These are phyloP conservation scores for Diaporthe helianthi DNA, from an alignment of 2,329 filamentous ascomycete species.

Conservation along the genomic window DNA sequence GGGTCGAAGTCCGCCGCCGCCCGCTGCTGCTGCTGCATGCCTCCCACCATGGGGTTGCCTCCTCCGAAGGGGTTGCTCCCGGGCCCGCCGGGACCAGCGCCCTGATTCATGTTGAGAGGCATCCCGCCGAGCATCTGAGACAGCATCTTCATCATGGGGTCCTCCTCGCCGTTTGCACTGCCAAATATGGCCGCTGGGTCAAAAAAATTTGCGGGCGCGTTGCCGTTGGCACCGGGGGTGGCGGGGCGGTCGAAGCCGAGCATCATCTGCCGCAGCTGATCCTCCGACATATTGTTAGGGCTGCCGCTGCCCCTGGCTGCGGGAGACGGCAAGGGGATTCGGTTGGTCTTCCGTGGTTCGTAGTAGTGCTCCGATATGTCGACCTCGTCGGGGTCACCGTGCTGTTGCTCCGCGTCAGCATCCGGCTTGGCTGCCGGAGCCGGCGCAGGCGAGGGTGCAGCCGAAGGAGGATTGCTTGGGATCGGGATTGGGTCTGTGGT, in stretches of 20 bases:
- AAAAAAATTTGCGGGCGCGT: conserved; percentile 40
- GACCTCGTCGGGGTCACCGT: conserved; percentile 75
- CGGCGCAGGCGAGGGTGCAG: conserved; percentile 46
- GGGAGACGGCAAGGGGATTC: conserved; percentile 40
- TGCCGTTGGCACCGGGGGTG: conserved; percentile 37
- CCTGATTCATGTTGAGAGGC: conserved; percentile 40
- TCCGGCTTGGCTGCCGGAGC: conserved; percentile 42
- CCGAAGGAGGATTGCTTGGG: conserved; percentile 34
- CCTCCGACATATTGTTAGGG: conserved; percentile 55
- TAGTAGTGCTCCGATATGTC: conserved; percentile 82
- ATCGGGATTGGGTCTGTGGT: conserved; percentile 26
- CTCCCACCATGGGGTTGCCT: conserved; percentile 45
- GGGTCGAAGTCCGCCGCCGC: conserved; percentile 45
- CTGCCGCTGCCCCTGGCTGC: conserved; percentile 41
- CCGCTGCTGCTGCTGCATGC: conserved; percentile 45
- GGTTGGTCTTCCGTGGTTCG: conserved; percentile 56
- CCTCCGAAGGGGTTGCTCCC: conserved; percentile 41
- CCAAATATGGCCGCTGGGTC: conserved; percentile 38
- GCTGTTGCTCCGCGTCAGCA: conserved; percentile 43
- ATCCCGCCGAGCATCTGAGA: conserved; percentile 68
- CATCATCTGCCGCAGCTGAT: conserved; percentile 71
- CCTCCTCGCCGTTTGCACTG: conserved; percentile 49
- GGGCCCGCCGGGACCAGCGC: conserved; percentile 43
- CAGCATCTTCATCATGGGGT: conserved; percentile 78
- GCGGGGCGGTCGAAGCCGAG: conserved; percentile 58